Evolutionary conservation across 257 asterid genomes (phyloP).

Genomic region (Solanum pinnatisectum): DNA sequence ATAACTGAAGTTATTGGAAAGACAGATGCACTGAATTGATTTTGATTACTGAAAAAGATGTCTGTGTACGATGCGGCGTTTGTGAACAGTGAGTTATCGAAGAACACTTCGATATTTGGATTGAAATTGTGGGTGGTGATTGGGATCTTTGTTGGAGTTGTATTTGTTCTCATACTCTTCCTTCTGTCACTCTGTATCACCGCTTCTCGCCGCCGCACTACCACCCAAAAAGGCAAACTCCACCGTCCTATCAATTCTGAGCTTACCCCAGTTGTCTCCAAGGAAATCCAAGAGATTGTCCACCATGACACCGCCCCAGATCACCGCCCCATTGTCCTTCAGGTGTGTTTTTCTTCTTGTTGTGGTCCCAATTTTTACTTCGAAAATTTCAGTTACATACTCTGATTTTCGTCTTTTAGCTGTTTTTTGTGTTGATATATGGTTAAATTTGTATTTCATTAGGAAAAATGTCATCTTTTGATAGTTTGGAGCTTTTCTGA

Average conservation of each 20-base stretch:
- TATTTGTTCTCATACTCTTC: conserved; percentile 65
- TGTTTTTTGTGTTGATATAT: neutral
- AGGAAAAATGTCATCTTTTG: neutral
- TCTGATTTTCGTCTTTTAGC: neutral
- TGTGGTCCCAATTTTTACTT: neutral
- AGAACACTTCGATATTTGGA: conserved; percentile 72
- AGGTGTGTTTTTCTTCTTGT: conserved; percentile 13
- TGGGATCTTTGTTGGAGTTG: conserved; percentile 76
- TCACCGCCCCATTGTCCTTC: conserved; percentile 51
- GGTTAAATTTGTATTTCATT: neutral
- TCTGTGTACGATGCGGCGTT: conserved; percentile 52
- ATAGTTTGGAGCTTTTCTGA: neutral
- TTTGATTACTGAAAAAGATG: conserved; percentile 29
- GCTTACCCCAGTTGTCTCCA: conserved; percentile 54
- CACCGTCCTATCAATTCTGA: conserved; percentile 27
- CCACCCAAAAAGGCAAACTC: conserved; percentile 9
- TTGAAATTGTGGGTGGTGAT: conserved; percentile 77
- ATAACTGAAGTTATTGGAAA: neutral
- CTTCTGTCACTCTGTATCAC: conserved; percentile 73
- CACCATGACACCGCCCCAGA: conserved; percentile 50
- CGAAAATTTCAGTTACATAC: neutral
- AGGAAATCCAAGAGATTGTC: conserved; percentile 68
- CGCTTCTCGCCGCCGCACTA: conserved; percentile 57
- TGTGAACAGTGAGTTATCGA: conserved; percentile 57
- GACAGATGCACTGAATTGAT: neutral